Conservation (phyloP, 768 basidiomycete genomes). For the Boletus patriciae region DNA sequence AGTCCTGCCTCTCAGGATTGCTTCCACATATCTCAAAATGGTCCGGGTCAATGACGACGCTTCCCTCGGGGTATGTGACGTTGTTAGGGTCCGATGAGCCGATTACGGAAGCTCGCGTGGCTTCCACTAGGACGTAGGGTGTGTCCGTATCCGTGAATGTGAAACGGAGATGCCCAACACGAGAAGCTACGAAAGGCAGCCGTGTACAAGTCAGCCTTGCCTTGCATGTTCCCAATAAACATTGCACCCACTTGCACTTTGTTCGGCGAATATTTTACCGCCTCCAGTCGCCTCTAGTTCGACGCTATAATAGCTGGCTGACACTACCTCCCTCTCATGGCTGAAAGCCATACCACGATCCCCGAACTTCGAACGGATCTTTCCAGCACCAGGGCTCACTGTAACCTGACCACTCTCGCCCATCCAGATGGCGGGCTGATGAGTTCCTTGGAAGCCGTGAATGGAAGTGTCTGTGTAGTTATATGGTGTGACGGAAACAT, state of each 20-base stretch:
- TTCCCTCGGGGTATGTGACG: slow-evolving; percentile 54
- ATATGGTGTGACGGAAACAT: slow-evolving; percentile 70
- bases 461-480: slow-evolving; percentile 60
- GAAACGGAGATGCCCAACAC: slow-evolving; percentile 73
- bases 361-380: slow-evolving; percentile 54
- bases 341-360: slow-evolving; percentile 55
- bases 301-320: slow-evolving; percentile 56
- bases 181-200: slow-evolving; percentile 50
- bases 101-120: slow-evolving; percentile 60
- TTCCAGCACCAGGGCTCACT: slow-evolving; percentile 56
- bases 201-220: slow-evolving; percentile 1
- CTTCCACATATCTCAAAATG: slow-evolving; percentile 57
- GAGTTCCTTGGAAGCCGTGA: slow-evolving; percentile 77
- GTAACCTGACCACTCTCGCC: slow-evolving; percentile 69
- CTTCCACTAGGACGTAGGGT: slow-evolving; percentile 68
- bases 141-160: slow-evolving; percentile 48
- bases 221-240: background rate
- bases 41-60: slow-evolving; percentile 44
- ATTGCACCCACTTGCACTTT: slow-evolving; percentile 55
- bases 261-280: slow-evolving; percentile 54
- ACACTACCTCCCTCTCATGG: slow-evolving; percentile 53
- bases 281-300: slow-evolving; percentile 53
- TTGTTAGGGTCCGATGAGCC: slow-evolving; percentile 50
- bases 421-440: slow-evolving; percentile 91
- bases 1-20: slow-evolving; percentile 70